Evolutionary conservation across 2,329 filamentous ascomycete genomes (phyloP), one percentile per base, ranked within the genome.

Genomic region (Reticulascus tulasneorum): DNA sequence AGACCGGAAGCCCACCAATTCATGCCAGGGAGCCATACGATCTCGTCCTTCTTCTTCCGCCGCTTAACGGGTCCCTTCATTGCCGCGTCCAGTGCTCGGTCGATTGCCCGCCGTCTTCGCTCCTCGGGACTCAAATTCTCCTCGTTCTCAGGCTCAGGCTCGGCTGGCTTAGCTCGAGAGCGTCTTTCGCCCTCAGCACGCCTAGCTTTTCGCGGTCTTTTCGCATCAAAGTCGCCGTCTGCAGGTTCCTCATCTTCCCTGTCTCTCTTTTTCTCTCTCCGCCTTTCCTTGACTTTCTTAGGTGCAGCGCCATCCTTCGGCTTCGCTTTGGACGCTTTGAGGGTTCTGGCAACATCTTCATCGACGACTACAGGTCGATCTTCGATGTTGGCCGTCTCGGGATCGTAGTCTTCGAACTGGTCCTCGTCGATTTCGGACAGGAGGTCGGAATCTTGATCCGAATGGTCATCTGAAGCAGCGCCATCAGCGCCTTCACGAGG

Each of bases 61-160:
- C 82, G 75, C 51, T 86, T 87, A 37, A 70, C 74, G 9, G 85
- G 81, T 49, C 86, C 86, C 67, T 94, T 94, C 50, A 94, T 71
- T 1, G 90, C 89, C 38, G 86, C 86, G 59, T 95, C 87, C 66
- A 97, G 87, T 37, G 86, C 85, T 48, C 82, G 77, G 53, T 95
- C 87, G 35, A 98, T 80, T 15, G 88, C 90, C 48, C 86, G 76
- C 51, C 84, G 82, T 50, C 90, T 79, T 51, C 86, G 77, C 66
- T 95, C 87, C 60, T 93, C 88, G 1, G 89, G 87, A 15, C 85
- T 84, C 50, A 97, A 63, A 44, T 83, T 73, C 52, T 88, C 86
- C 43, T 94, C 87, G 47, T 86, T 75, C 45, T 86, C 80, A 6
- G 79, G 75, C 40, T 82, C 77, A 4, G 71, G 71, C 15, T 66